Conservation (phyloP, 768 basidiomycete species). For the Dioszegia hungarica region DNA sequence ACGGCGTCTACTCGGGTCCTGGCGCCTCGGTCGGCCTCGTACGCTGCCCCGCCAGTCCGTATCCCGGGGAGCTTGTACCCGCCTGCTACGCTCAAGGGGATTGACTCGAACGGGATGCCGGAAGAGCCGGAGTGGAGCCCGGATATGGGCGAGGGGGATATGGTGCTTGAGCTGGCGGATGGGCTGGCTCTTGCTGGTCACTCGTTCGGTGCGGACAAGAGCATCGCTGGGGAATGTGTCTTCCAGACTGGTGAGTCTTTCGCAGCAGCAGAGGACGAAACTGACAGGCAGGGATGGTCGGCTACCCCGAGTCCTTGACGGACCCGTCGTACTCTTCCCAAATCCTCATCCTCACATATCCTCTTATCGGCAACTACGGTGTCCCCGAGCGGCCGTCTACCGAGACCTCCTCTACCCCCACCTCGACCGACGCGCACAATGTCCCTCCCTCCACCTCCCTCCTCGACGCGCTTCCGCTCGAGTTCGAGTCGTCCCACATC, state of each 20-base stretch:
- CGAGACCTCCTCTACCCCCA: constrained; percentile 26
- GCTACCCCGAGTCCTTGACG: constrained; percentile 95
- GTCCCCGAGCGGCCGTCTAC: constrained; percentile 64
- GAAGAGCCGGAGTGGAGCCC: constrained; percentile 36
- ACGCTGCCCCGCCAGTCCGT: constrained; percentile 15
- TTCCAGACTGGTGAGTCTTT: constrained; percentile 88
- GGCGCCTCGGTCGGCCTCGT: constrained; percentile 14
- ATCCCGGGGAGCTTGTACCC: constrained; percentile 39
- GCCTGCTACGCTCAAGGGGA: constrained; percentile 44
- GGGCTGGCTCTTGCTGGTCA: constrained; percentile 82
- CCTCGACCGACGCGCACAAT: constrained; percentile 43
- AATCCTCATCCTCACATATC: constrained; percentile 95
- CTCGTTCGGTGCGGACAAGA: constrained; percentile 91
- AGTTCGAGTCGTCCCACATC: constrained; percentile 92
- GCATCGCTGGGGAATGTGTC: constrained; percentile 94
- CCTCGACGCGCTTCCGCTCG: constrained; percentile 51
- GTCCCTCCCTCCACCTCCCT: constrained; percentile 45
- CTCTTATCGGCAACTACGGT: constrained; percentile 94
- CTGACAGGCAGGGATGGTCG: constrained; percentile 79
- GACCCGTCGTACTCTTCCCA: constrained; percentile 98
- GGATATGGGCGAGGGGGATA: constrained; percentile 44
- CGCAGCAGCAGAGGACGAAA: background rate
- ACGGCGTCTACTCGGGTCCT: background rate
- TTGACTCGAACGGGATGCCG: constrained; percentile 32
- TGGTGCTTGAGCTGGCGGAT: constrained; percentile 81